Evolutionary conservation across 2,329 filamentous ascomycete genomes (phyloP), one percentile per base, ranked within the genome.

Genomic region (Ophiostoma sp.): DNA sequence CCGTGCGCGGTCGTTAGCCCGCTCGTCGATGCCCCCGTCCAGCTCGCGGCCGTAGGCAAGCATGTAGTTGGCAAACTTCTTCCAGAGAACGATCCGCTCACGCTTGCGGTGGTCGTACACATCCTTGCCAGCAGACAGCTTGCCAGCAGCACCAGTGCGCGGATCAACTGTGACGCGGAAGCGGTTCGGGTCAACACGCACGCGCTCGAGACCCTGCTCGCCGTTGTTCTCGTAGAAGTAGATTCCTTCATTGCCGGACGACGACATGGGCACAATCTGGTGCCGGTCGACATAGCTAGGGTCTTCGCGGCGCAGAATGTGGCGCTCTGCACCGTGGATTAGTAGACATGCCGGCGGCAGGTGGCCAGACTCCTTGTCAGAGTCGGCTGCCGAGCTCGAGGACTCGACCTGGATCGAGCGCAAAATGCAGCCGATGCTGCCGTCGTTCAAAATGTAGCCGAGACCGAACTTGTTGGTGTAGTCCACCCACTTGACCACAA

Each of bases 401-500:
- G 74, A 52, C 45, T 73, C 71, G 22, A 68, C 74, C 15, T 86
- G 85, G 71, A 90, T 87, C 73, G 87, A 87, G 31, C 86, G 84
- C 69, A 90, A 83, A 68, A 91, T 88, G 76, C 92, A 94, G 19
- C 93, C 93, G 25, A 95, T 90, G 75, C 90, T 94, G 39, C 93
- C 93, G 76, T 95, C 92, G 75, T 93, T 93, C 71, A 96, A 84
- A 73, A 95, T 93, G 78, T 95, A 96, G 48, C 93, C 93, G 19
- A 96, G 86, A 15, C 93, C 93, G 80, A 94, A 94, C 80, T 94
- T 94, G 81, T 94, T 93, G 74, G 92, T 94, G 81, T 96, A 96
- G 80, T 96, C 93, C 7, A 96, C 93, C 93, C 93, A 96, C 79
- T 95, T 94, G 12, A 91, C 88, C 15, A 91, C 89, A 61, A 91